Evolutionary conservation across 75 land plant genomes (phyloP), one percentile per base, ranked within the genome.

Genomic region (Azolla pinnata): DNA sequence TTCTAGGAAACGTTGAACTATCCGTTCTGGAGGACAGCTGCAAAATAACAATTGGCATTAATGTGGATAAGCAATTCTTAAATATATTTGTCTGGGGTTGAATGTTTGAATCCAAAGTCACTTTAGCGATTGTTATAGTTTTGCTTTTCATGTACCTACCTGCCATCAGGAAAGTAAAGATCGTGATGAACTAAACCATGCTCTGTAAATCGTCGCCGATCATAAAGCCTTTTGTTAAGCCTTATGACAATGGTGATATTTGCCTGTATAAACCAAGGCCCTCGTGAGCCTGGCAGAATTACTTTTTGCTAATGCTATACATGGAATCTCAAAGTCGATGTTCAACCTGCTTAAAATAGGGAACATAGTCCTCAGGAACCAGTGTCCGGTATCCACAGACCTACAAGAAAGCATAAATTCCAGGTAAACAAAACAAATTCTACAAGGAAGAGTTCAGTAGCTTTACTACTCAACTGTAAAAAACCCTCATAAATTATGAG

Each of bases 141-240:
- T 10, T 10, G 44, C 44, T 17, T 10, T 10, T 10, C 10, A 9
- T 12, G 10, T 8, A 9, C 53, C 23, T 26, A 75, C 78, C 78
- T 75, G 59, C 78, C 78, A 71, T 75, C 78, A 9, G 78, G 78
- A 47, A 75, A 75, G 67, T 75, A 75, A n/a, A 75, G 59, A 47
- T 75, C 78, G 38, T 75, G 63, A 61, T 70, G 75, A 26, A 34
- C 26, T 48, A 75, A 54, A 17, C 78, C 78, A 42, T 76, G 79
- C 31, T 71, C 75, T n/a, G 75, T 66, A 29, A 71, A 71, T 5
- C 70, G 65, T 14, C 75, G 56, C 48, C 66, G 60, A 20, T 76
- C 79, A 56, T 76, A 76, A 10, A 66, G 44, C 60, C 69, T 54
- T 31, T 73, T 60, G 46, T 76, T 76, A 9, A 76, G 75, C 44